Conservation (phyloP, 441 rosid genomes). For the Erysimum cheiri region DNA sequence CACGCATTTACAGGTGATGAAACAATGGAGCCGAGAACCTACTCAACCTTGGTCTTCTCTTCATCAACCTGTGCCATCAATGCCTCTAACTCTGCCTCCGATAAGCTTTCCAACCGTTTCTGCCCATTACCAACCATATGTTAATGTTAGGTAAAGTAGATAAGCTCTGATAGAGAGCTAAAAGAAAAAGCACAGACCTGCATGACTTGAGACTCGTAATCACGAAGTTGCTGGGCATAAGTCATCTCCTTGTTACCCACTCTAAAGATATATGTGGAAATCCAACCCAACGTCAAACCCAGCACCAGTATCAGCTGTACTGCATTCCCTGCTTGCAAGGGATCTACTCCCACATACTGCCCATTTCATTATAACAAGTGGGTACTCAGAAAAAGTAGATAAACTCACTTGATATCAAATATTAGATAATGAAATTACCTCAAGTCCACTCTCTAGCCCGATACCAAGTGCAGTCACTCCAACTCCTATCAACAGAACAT, state of each 20-base stretch:
- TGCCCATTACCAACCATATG: slow-evolving; percentile 41
- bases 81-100: slow-evolving; percentile 83
- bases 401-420: background rate
- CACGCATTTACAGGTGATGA: slow-evolving; percentile 31
- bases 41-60: slow-evolving; percentile 63
- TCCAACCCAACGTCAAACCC: slow-evolving; percentile 94
- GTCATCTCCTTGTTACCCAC: slow-evolving; percentile 98
- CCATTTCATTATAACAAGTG: background rate
- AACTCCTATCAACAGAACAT: slow-evolving; percentile 82
- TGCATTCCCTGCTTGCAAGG: slow-evolving; percentile 90
- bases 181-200: slow-evolving; percentile 53
- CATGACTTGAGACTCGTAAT: slow-evolving; percentile 93
- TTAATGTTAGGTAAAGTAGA: background rate
- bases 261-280: slow-evolving; percentile 84
- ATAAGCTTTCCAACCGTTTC: slow-evolving; percentile 87
- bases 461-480: slow-evolving; percentile 74
- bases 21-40: slow-evolving; percentile 8
- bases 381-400: background rate
- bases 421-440: slow-evolving; percentile 51
- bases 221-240: slow-evolving; percentile 87
- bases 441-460: slow-evolving; percentile 88
- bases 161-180: background rate
- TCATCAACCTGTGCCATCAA: slow-evolving; percentile 94
- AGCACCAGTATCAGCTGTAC: slow-evolving; percentile 81
- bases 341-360: slow-evolving; percentile 86